These are phyloP conservation scores for Neophaeococcomyces mojaviensis DNA, from an alignment of 2,329 filamentous ascomycete genomes.

Conservation along the genomic window DNA sequence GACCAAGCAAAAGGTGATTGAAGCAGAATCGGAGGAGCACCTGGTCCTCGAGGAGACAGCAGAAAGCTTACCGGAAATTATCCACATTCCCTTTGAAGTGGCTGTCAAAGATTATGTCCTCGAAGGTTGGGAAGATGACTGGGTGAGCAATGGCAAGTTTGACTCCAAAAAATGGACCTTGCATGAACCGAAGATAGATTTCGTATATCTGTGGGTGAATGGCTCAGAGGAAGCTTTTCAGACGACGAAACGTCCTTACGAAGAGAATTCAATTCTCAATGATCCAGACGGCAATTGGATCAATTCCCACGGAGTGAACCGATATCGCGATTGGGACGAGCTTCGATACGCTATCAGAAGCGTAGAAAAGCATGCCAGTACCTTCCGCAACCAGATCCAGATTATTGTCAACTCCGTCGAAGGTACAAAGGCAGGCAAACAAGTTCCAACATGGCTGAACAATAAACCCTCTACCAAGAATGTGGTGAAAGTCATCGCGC, in stretches of 20 bases:
- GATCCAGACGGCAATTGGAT: constrained; percentile 16
- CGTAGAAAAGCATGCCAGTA: constrained; percentile 13
- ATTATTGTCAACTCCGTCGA: constrained; percentile 17
- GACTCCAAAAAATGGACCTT: constrained; percentile 13
- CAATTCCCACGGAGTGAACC: constrained; percentile 14
- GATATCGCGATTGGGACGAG: constrained; percentile 19
- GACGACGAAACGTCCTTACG: constrained; percentile 12
- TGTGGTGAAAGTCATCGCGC: constrained; percentile 13
- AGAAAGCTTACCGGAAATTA: constrained; percentile 13
- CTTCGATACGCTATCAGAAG: constrained; percentile 16
- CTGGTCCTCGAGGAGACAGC: constrained; percentile 13
- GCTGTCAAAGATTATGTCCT: constrained; percentile 13
- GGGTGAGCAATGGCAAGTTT: constrained; percentile 13
- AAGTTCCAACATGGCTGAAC: constrained; percentile 15
- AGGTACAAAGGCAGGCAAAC: constrained; percentile 9
- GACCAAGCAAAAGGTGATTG: not conserved
- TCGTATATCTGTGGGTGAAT: constrained; percentile 19
- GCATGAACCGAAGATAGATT: constrained; percentile 17
- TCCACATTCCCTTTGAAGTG: constrained; percentile 15
- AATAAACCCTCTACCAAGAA: constrained; percentile 9
- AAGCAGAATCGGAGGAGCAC: constrained; percentile 10
- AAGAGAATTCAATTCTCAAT: constrained; percentile 14
- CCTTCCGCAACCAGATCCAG: constrained; percentile 17
- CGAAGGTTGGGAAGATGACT: constrained; percentile 18
- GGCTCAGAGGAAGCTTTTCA: constrained; percentile 16